Evolutionary conservation across 768 basidiomycete genomes (phyloP), one percentile per base, ranked within the genome.

Genomic region (Paxillus ammoniavirescens): DNA sequence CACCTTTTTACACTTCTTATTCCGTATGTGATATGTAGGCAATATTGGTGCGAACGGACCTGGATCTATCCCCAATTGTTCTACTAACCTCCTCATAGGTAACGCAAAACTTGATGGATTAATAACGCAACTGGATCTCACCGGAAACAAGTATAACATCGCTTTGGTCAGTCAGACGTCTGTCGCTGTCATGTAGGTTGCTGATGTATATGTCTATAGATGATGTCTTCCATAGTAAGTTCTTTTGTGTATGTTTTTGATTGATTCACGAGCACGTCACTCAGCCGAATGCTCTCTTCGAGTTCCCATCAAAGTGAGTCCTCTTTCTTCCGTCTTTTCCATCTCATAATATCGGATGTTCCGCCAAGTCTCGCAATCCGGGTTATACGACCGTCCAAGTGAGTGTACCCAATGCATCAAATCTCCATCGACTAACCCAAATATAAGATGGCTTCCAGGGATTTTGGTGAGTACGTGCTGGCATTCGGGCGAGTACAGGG

Each of bases 61-160:
- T 33, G 31, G 31, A 33, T 33, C 31, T 33, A 33, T 33, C 8
- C 31, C 10, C 31, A 33, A 8, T 26, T 8, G 8, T 45, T 44
- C 21, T 7, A 23, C 43, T n/a, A 31, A 37, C 18, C 0, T 5
- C 4, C n/a, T 52, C 35, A 5, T 47, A 52, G 86, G 84, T 35
- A 88, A 89, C 61, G 87, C 87, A 2, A 83, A 77, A 55, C 68
- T 89, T 1, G 82, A n/a, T n/a, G n/a, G n/a, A n/a, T n/a, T n/a
- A n/a, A n/a, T n/a, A n/a, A n/a, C n/a, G n/a, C n/a, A n/a, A 84
- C 73, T 90, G 2, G 18, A 80, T 33, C 74, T 89, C 37, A 77
- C 72, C 0, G 81, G 82, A 9, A 77, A 82, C 61, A 70, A 79
- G 58, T 90, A 85, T 57, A 87, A 87, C 55, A 80, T 86, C 38